phyloP scores from a whole-genome alignment of 2,329 filamentous ascomycete genomes.

The Helicocarpus griseus region DNA sequence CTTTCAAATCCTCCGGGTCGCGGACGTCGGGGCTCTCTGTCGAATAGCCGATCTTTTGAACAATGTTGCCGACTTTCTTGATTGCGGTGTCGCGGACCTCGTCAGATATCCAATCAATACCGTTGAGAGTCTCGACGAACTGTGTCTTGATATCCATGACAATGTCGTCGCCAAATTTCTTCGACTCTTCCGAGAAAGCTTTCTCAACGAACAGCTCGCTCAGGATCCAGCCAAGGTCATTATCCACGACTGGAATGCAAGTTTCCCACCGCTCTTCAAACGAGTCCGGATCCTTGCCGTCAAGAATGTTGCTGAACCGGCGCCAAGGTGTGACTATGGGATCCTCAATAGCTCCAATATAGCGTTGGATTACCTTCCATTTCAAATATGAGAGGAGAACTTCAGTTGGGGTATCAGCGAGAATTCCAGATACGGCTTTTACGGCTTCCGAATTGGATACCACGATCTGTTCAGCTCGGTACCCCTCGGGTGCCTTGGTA shows the following conservation, averaged over 20 bases:
- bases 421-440: constrained; percentile 46
- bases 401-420: constrained; percentile 45
- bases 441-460: constrained; percentile 53
- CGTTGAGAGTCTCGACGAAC: constrained; percentile 52
- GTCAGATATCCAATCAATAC: constrained; percentile 55
- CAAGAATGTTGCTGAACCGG: constrained; percentile 51
- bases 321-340: constrained; percentile 50
- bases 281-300: constrained; percentile 53
- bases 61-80: constrained; percentile 57
- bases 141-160: constrained; percentile 60
- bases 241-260: constrained; percentile 51
- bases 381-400: constrained; percentile 53
- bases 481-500: constrained; percentile 42
- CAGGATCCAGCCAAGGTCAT: constrained; percentile 55
- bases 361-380: constrained; percentile 53
- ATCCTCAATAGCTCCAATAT: constrained; percentile 47
- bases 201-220: constrained; percentile 62
- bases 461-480: constrained; percentile 46
- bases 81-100: constrained; percentile 51
- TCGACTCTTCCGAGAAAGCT: constrained; percentile 57
- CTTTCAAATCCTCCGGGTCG: constrained; percentile 45
- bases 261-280: constrained; percentile 57
- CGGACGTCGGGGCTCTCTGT: constrained; percentile 53
- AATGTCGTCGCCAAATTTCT: constrained; percentile 57
- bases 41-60: constrained; percentile 60